phyloP scores from a whole-genome alignment of 192 early-diverging fungal species.

The Podila epigama region DNA sequence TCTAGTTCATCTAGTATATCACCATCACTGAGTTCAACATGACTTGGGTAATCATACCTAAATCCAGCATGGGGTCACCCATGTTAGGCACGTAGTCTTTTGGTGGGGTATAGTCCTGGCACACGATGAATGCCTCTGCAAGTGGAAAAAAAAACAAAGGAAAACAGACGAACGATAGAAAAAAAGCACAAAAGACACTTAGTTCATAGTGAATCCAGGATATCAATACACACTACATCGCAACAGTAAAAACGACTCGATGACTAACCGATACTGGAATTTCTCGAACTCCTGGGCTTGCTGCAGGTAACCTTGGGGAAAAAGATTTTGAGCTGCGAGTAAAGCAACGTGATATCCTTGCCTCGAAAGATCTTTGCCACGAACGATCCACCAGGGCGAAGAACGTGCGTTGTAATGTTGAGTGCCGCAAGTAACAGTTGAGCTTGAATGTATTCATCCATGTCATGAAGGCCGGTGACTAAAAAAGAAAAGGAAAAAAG shows the following conservation, averaged over 20 bases:
- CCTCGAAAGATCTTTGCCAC: conserved; percentile 98
- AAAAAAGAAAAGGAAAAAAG: not conserved
- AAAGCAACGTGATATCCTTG: conserved; percentile 91
- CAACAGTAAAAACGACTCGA: not conserved
- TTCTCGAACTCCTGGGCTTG: conserved; percentile 94
- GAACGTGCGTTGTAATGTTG: conserved; percentile 96
- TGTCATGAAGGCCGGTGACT: conserved; percentile 97
- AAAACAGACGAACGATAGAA: too few relatives aligned
- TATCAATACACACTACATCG: not conserved
- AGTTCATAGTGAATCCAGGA: not conserved
- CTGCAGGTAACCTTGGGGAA: conserved; percentile 90
- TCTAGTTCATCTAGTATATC: too few relatives aligned
- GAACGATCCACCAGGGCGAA: conserved; percentile 91
- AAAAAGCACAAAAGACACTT: not conserved
- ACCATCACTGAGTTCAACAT: too few relatives aligned
- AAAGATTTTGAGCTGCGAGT: conserved; percentile 90
- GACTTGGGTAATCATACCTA: conserved; percentile 48
- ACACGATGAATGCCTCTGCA: conserved; percentile 92
- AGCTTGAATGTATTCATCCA: conserved; percentile 99
- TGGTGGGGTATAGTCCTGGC: conserved; percentile 89
- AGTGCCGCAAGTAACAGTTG: conserved; percentile 94
- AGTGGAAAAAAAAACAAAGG: not conserved
- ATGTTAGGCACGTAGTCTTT: conserved; percentile 86
- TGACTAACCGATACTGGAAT: conserved; percentile 79
- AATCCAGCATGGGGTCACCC: conserved; percentile 88